Conservation (phyloP, 768 basidiomycete genomes). For the Polyporus arcularius region DNA sequence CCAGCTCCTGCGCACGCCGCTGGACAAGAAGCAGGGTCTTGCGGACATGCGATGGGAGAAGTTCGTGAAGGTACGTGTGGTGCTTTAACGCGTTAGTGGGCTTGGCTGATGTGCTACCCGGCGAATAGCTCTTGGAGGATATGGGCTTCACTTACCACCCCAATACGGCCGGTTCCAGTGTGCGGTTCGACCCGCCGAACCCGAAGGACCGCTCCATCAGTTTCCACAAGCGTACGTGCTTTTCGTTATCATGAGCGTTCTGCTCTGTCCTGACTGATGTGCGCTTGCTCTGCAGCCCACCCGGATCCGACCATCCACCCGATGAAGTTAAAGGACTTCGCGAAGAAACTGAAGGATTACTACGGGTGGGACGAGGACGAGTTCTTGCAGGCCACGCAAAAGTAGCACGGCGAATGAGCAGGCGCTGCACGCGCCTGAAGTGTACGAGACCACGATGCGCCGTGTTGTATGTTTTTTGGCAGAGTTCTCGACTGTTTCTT, state of each 20-base stretch:
- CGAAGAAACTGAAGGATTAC: constrained; percentile 56
- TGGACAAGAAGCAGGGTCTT: constrained; percentile 55
- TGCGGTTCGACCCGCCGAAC: constrained; percentile 78
- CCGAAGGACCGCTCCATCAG: constrained; percentile 56
- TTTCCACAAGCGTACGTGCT: constrained; percentile 68
- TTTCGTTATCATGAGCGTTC: neutral
- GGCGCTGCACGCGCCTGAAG: too few relatives aligned
- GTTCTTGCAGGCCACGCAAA: constrained; percentile 30
- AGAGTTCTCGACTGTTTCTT: too few relatives aligned
- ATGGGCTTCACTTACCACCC: constrained; percentile 78
- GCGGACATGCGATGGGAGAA: constrained; percentile 77
- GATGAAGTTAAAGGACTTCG: constrained; percentile 49
- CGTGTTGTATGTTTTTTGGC: too few relatives aligned
- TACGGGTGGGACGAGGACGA: constrained; percentile 68
- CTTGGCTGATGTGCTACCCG: neutral
- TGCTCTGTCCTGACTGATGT: neutral
- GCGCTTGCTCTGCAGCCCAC: constrained; percentile 50
- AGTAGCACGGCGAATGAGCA: neutral
- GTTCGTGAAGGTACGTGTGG: constrained; percentile 61
- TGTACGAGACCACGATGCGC: too few relatives aligned
- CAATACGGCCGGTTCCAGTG: constrained; percentile 79
- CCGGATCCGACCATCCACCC: constrained; percentile 67
- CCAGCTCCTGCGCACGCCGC: constrained; percentile 58
- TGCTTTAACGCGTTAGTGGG: neutral
- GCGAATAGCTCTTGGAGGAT: constrained; percentile 65